Percentiles rank a stretch among this genome's conserved stretches.
Conservation (phyloP, 148 eudicot species). For the Rhododendron henanense region DNA sequence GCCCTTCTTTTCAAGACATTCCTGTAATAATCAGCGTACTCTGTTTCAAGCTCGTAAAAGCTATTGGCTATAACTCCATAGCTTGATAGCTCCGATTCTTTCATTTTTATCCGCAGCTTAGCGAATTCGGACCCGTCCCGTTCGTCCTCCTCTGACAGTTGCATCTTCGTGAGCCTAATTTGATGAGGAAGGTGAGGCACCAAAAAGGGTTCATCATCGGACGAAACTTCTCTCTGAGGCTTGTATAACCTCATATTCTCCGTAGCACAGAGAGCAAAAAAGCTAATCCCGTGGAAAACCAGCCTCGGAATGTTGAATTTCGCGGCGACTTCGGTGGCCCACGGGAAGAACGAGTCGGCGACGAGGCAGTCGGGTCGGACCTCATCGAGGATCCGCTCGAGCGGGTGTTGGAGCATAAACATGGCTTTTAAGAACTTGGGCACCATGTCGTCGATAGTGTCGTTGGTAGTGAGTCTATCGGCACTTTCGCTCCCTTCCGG, state of each 20-base stretch:
- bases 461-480: conserved; percentile 25
- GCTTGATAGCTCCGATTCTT: conserved; percentile 30
- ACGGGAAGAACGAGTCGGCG: conserved; percentile 43
- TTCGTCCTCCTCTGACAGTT: conserved; percentile 8
- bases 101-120: not conserved
- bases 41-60: conserved; percentile 65
- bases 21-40: conserved; percentile 39
- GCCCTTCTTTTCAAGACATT: conserved; percentile 35
- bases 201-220: conserved; percentile 37
- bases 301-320: conserved; percentile 46
- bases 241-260: conserved; percentile 19
- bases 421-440: conserved; percentile 2
- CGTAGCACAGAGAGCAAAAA: conserved; percentile 24
- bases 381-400: not conserved
- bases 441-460: conserved; percentile 20
- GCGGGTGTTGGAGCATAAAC: conserved; percentile 11
- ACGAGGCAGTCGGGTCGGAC: conserved; percentile 33
- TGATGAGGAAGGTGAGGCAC: conserved; percentile 40
- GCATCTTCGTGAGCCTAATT: conserved; percentile 21
- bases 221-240: conserved; percentile 31
- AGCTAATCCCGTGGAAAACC: conserved; percentile 46
- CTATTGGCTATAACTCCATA: conserved; percentile 54
- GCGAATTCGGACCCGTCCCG: not conserved
- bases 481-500: conserved; percentile 31
- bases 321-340: conserved; percentile 32